These are phyloP conservation scores for Tetrapisispora nanseiensis DNA, from an alignment of 805 yeast species.

Conservation along the genomic window DNA sequence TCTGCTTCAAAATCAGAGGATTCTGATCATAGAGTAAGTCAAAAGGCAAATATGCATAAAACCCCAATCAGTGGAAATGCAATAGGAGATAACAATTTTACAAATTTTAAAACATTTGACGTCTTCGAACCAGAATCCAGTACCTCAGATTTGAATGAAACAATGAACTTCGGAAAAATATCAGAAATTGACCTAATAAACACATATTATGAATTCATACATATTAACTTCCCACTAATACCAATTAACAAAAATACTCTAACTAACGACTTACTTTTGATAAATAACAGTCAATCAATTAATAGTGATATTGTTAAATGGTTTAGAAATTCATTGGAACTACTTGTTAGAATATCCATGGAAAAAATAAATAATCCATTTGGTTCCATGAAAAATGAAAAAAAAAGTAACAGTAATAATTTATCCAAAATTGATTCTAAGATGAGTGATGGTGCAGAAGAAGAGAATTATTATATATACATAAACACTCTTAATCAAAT, in stretches of 20 bases:
- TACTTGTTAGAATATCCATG: slow-evolving; percentile 22
- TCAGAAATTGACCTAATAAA: slow-evolving; percentile 34
- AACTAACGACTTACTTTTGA: slow-evolving; percentile 22
- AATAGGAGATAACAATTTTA: not conserved
- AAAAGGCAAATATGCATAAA: not conserved
- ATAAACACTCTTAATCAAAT: slow-evolving; percentile 19
- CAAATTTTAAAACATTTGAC: not conserved
- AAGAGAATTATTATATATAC: not conserved
- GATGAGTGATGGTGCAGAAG: not conserved
- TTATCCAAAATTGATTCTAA: slow-evolving; percentile 3
- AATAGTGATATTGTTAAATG: slow-evolving; percentile 25
- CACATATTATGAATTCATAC: slow-evolving; percentile 39
- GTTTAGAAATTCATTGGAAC: slow-evolving; percentile 28
- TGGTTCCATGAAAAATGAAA: not conserved
- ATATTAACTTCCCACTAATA: slow-evolving; percentile 31
- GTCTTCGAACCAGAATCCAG: not conserved
- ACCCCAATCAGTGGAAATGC: not conserved
- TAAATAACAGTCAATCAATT: slow-evolving; percentile 25
- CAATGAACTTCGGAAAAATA: slow-evolving; percentile 21
- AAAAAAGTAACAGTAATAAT: slow-evolving; percentile 3
- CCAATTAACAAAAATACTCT: slow-evolving; percentile 30
- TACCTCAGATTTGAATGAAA: not conserved
- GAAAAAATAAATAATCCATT: slow-evolving; percentile 9
- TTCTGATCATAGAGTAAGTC: not conserved
- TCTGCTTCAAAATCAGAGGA: slow-evolving; percentile 2